Base-by-base conservation (phyloP, 2,329 filamentous ascomycete species). In the Venturia aucupariae region DNA sequence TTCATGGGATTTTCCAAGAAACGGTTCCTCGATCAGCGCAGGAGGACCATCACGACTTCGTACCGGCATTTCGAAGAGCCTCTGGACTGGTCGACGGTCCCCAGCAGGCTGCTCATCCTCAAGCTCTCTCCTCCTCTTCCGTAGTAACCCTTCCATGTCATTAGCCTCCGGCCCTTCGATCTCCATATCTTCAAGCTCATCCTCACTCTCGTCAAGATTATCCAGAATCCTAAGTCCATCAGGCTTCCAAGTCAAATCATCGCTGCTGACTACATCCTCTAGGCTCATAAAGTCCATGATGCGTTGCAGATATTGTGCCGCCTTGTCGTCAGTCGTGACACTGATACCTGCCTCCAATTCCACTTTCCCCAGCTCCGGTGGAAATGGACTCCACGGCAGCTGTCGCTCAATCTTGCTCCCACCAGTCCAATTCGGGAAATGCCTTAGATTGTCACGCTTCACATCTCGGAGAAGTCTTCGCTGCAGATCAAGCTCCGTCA, bases 361-460 rank as follows among this genome's bases (percentile, higher is more conserved):
- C 15, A 77, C 65, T 7, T 74, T 73, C 3, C 70, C 75, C 0
- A 78, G 68, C n/a, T 76, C 73, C 3, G 70, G 70, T 2, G 76
- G 73, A 63, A 84, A 82, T 3, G 81, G 79, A 32, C 66, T 71
- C 81, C 81, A 84, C 4, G 68, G 72, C 13, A 84, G 67, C 3
- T 73, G 71, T 35, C 73, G 69, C 41, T 81, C 75, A 4, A 78
- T 66, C 59, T 72, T 74, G 5, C 73, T 73, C 4, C 75, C 65
- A 4, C 75, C 75, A 65, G 70, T 72, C 81, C 81, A 84, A 5
- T 69, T 70, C 13, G 65, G 66, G 42, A 70, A 68, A 24, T 69
- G 55, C 57, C 67, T 73, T 35, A 74, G 65, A 30, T 74, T 68
- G 42, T 72, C 70, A n/a, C 68, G 69, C 67, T 72, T 73, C n/a